Conservation (phyloP, 768 basidiomycete species). For the Lactarius hatsudake region DNA sequence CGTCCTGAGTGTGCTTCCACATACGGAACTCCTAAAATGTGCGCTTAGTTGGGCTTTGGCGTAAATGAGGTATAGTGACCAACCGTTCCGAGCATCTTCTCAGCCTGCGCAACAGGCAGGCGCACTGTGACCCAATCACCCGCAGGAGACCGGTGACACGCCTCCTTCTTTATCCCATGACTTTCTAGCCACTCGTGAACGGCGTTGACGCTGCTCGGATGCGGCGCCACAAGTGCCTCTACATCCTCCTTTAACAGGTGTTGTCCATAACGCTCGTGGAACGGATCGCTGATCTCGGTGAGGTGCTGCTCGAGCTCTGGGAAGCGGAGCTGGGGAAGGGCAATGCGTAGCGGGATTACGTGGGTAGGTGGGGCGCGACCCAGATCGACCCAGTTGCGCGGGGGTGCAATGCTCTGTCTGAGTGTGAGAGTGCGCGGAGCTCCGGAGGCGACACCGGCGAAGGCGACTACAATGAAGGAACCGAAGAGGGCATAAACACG, state of each 20-base stretch:
- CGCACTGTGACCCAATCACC: conserved; percentile 60
- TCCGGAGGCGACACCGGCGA: background rate
- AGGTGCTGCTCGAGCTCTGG: conserved; percentile 30
- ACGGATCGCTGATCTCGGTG: conserved; percentile 31
- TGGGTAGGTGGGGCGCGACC: conserved; percentile 45
- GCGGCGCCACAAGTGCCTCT: conserved; percentile 55
- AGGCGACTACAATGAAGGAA: background rate
- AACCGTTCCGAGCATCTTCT: conserved; percentile 61
- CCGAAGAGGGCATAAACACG: background rate
- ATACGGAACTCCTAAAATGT: conserved; percentile 49
- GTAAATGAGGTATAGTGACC: background rate
- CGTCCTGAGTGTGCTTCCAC: conserved; percentile 50
- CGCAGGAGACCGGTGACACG: conserved; percentile 52
- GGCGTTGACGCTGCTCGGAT: conserved; percentile 43
- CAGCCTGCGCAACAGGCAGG: conserved; percentile 51
- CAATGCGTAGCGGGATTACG: conserved; percentile 47
- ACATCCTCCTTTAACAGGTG: conserved; percentile 57
- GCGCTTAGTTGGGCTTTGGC: background rate
- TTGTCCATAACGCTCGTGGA: conserved; percentile 29
- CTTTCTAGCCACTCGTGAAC: conserved; percentile 55
- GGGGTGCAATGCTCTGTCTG: conserved; percentile 47
- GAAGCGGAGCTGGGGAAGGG: conserved; percentile 30
- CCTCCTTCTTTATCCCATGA: conserved; percentile 48
- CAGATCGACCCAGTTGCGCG: conserved; percentile 48
- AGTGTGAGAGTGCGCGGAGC: conserved; percentile 31